Conservation (phyloP, 371 early-diverging fungal genomes). For the Circinella umbellata region DNA sequence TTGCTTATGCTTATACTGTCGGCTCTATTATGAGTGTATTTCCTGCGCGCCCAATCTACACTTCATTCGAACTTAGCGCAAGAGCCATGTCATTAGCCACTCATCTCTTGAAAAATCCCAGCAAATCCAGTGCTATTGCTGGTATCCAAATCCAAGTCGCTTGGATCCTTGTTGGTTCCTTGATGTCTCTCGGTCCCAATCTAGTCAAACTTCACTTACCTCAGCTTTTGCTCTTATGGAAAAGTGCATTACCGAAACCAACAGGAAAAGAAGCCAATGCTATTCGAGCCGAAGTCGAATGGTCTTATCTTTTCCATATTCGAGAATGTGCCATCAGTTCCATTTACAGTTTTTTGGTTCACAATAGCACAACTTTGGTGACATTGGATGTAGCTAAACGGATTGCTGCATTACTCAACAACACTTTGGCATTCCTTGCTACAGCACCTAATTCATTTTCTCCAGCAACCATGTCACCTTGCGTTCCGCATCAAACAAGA, state of each 20-base stretch:
- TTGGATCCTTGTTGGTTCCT: constrained; percentile 79
- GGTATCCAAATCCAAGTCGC: constrained; percentile 76
- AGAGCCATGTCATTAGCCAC: constrained; percentile 77
- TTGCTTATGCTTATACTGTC: constrained; percentile 70
- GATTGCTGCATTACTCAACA: constrained; percentile 78
- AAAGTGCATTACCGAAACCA: constrained; percentile 68
- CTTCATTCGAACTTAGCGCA: constrained; percentile 77
- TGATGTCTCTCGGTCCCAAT: constrained; percentile 84
- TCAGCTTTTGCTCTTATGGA: constrained; percentile 78
- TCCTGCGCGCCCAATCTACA: constrained; percentile 71
- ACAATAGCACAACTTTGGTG: constrained; percentile 69
- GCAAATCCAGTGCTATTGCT: constrained; percentile 64
- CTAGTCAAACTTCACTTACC: constrained; percentile 83
- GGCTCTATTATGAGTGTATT: constrained; percentile 77
- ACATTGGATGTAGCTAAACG: constrained; percentile 84
- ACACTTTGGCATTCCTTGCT: constrained; percentile 70
- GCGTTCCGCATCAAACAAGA: constrained; percentile 45
- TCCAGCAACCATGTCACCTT: constrained; percentile 45
- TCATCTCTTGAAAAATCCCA: constrained; percentile 70
- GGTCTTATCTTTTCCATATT: constrained; percentile 67
- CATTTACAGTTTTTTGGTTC: constrained; percentile 72
- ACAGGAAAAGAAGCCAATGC: constrained; percentile 62
- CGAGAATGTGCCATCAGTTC: constrained; percentile 77
- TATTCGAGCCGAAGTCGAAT: constrained; percentile 68
- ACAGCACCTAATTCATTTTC: constrained; percentile 62